These are phyloP conservation scores for Colletotrichum sp. DNA, from an alignment of 2,329 filamentous ascomycete genomes.

Conservation along the genomic window DNA sequence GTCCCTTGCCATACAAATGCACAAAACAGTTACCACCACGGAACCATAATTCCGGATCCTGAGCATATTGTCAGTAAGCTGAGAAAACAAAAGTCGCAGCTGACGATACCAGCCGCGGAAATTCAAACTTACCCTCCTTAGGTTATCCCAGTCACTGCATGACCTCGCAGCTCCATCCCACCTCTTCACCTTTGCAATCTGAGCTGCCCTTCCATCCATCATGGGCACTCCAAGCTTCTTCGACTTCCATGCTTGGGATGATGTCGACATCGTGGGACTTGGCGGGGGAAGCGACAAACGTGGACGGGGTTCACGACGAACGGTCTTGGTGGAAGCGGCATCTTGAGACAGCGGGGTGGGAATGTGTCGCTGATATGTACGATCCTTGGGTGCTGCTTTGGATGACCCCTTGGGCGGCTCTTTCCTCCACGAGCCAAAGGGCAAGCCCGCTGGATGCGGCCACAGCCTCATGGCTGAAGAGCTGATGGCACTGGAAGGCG, in stretches of 20 bases:
- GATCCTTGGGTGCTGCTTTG: background rate
- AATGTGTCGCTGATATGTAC: constrained; percentile 7
- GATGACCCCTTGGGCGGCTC: background rate
- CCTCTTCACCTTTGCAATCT: constrained; percentile 43
- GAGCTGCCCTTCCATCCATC: constrained; percentile 29
- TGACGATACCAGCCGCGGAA: background rate
- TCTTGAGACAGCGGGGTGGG: background rate
- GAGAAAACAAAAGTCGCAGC: background rate
- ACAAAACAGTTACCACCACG: constrained; percentile 72
- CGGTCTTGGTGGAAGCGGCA: background rate
- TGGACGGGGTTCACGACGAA: constrained; percentile 13
- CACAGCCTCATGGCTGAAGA: background rate
- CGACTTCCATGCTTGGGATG: constrained; percentile 34
- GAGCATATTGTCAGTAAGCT: background rate
- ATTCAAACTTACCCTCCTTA: constrained; percentile 47
- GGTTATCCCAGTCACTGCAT: constrained; percentile 49
- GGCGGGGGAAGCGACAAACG: constrained; percentile 22
- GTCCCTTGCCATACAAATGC: constrained; percentile 70
- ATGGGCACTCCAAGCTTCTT: constrained; percentile 32
- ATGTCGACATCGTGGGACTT: constrained; percentile 2
- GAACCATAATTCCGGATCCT: constrained; percentile 78
- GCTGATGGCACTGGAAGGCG: background rate
- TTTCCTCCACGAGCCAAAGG: background rate
- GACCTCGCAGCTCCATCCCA: constrained; percentile 56
- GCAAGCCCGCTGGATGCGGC: constrained; percentile 1